Percentiles rank a stretch among this genome's conserved stretches.
Conservation (phyloP, 495 filamentous ascomycete genomes). For the Penicillium ucsense region DNA sequence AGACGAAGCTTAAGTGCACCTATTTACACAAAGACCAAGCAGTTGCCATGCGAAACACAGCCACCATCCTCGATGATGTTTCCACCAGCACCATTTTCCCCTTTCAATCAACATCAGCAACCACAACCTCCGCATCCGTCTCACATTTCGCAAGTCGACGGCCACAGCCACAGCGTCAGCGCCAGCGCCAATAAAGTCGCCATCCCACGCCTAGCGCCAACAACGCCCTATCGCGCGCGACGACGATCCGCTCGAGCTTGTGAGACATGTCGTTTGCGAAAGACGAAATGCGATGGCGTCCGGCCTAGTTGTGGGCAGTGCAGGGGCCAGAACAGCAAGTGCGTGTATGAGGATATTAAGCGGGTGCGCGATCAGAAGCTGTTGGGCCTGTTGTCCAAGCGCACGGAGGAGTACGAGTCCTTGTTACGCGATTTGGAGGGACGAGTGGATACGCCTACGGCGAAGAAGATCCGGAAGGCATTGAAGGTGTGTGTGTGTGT, state of each 20-base stretch:
- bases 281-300: conserved; percentile 51
- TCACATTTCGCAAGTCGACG: too few species aligned
- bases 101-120: too few species aligned
- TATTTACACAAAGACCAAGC: too few species aligned
- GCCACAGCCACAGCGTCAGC: not conserved
- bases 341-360: conserved; percentile 47
- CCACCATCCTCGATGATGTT: too few species aligned
- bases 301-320: conserved; percentile 47
- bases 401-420: conserved; percentile 37
- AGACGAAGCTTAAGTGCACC: too few species aligned
- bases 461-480: conserved; percentile 24
- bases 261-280: conserved; percentile 62
- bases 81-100: too few species aligned
- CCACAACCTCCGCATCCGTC: too few species aligned
- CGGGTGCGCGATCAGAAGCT: conserved; percentile 47
- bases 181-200: conserved; percentile 18
- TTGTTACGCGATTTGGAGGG: conserved; percentile 27
- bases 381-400: conserved; percentile 27
- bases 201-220: conserved; percentile 18
- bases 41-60: too few species aligned
- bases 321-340: conserved; percentile 34
- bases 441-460: conserved; percentile 19
- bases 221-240: conserved; percentile 6
- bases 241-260: conserved; percentile 48
- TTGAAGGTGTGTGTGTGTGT: conserved; percentile 23